Percentiles rank a stretch among this genome's conserved stretches.
These are phyloP conservation scores for Ceratobasidium sp. DNA, from an alignment of 1,284 basidiomycete species.

Conservation along the genomic window DNA sequence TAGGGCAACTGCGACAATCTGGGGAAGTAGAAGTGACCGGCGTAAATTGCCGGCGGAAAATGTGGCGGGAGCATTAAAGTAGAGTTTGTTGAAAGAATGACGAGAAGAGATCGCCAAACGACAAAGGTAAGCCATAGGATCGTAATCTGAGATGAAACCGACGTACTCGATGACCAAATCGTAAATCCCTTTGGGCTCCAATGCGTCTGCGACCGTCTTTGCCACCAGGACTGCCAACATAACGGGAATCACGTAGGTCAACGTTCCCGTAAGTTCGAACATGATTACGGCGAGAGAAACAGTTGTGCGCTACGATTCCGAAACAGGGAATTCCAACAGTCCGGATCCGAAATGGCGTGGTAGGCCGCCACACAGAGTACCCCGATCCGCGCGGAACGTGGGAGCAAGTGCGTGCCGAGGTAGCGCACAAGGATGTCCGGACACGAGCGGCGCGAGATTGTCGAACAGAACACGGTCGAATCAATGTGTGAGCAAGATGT, in stretches of 20 bases:
- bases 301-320: conserved; percentile 70
- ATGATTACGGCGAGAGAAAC: conserved; percentile 97
- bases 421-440: too few relatives aligned
- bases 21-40: neutral
- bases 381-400: too few relatives aligned
- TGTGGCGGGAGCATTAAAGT: neutral
- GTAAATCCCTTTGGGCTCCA: conserved; percentile 96
- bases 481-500: too few relatives aligned
- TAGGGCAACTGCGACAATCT: conserved; percentile 86
- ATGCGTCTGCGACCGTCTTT: conserved; percentile 91
- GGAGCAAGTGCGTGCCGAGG: too few relatives aligned
- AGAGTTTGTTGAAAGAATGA: neutral
- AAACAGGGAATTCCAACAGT: too few relatives aligned
- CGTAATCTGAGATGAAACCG: neutral
- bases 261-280: conserved; percentile 94
- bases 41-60: neutral
- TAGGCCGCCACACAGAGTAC: too few relatives aligned
- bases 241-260: conserved; percentile 95
- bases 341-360: too few relatives aligned
- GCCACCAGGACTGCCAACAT: conserved; percentile 93
- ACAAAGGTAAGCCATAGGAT: neutral
- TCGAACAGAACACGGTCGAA: too few relatives aligned
- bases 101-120: neutral
- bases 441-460: too few relatives aligned
- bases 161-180: conserved; percentile 91